These are phyloP conservation scores for Amylocarpus encephaloides DNA, from an alignment of 2,329 filamentous ascomycete species.

Conservation along the genomic window DNA sequence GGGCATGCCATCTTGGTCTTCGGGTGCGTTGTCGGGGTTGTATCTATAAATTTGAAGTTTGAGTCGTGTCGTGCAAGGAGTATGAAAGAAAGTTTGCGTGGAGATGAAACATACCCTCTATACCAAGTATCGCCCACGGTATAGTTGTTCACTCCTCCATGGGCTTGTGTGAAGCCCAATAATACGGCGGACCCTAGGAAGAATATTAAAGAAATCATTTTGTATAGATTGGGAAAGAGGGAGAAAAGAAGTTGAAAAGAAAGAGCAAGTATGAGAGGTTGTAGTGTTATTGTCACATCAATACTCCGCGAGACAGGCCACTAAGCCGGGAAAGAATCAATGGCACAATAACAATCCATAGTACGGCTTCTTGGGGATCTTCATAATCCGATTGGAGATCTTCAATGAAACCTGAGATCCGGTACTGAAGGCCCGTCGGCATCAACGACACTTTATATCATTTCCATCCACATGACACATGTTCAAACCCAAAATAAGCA, in stretches of 20 bases:
- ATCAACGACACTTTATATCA: conserved; percentile 1
- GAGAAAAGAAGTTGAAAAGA: background rate
- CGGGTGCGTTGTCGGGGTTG: conserved; percentile 5
- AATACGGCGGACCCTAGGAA: background rate
- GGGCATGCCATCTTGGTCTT: conserved; percentile 9
- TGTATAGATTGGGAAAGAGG: background rate
- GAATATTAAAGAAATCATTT: conserved; percentile 1
- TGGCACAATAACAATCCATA: background rate
- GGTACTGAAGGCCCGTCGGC: background rate
- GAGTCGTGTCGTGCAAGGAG: background rate
- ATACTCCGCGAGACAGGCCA: background rate
- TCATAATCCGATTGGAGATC: too few relatives aligned
- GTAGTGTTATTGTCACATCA: background rate
- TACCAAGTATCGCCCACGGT: conserved; percentile 15
- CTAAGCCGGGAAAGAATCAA: background rate
- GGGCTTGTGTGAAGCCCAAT: conserved; percentile 1
- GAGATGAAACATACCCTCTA: conserved; percentile 7
- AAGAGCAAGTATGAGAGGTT: background rate
- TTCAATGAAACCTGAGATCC: background rate
- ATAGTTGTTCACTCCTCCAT: conserved; percentile 18
- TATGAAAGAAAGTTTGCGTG: background rate
- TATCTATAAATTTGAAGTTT: conserved; percentile 3
- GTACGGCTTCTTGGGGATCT: too few relatives aligned
- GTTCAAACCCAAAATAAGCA: background rate
- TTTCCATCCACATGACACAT: conserved; percentile 1